Conservation (phyloP, 83 land plant species). For the Diphasiastrum complanatum region DNA sequence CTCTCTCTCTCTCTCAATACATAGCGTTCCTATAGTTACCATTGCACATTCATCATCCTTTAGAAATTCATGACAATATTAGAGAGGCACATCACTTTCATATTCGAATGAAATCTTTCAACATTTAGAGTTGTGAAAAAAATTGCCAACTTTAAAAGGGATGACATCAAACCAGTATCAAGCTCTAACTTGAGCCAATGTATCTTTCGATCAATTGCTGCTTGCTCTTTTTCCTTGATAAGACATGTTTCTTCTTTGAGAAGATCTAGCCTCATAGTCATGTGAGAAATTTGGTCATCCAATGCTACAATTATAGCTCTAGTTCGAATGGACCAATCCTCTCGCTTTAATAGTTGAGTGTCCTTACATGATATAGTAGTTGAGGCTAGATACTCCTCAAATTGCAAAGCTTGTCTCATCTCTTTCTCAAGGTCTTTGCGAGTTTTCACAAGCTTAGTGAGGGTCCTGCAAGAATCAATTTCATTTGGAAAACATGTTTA, state of each 20-base stretch:
- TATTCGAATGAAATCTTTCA: no score
- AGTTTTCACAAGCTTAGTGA: conserved; percentile 16
- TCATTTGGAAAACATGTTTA: neutral
- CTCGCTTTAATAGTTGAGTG: neutral
- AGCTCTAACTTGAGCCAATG: conserved; percentile 44
- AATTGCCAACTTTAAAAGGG: neutral
- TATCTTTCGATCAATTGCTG: conserved; percentile 29
- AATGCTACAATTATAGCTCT: conserved; percentile 9
- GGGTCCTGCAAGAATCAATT: conserved; percentile 12
- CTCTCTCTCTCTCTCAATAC: no score
- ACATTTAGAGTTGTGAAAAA: neutral
- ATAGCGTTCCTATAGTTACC: no score
- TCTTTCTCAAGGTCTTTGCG: conserved; percentile 23
- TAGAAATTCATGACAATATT: no score
- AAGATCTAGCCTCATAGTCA: conserved; percentile 23
- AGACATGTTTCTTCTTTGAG: conserved; percentile 21
- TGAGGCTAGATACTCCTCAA: neutral
- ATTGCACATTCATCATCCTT: no score
- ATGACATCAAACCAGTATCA: conserved; percentile 25
- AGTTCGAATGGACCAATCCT: conserved; percentile 22
- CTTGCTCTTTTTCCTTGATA: conserved; percentile 24
- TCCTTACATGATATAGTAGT: conserved; percentile 10
- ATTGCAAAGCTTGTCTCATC: conserved; percentile 14
- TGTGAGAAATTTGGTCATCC: conserved; percentile 18
- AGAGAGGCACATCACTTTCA: no score